Conservation (phyloP, 371 early-diverging fungal genomes). For the Enteropsectra breve region DNA sequence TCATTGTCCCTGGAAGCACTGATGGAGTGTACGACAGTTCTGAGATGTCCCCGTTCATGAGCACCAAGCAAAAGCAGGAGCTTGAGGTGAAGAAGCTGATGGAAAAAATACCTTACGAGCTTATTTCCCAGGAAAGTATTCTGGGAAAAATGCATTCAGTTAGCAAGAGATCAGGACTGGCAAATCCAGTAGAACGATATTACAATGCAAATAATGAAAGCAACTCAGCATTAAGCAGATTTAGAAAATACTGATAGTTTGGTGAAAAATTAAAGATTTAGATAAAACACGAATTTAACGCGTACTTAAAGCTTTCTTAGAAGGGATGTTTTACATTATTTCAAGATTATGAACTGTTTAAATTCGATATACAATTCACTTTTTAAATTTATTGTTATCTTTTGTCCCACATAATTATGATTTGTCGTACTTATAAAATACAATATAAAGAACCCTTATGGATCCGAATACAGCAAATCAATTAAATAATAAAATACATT, state of each 20-base stretch:
- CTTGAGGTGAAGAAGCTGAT: slow-evolving; percentile 76
- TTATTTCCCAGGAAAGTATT: slow-evolving; percentile 33
- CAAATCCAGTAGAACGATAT: neutral
- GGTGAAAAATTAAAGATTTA: no score
- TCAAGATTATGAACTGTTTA: no score
- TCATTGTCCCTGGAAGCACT: slow-evolving; percentile 83
- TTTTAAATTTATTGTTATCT: no score
- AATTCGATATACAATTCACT: no score
- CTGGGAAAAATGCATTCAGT: slow-evolving; percentile 1
- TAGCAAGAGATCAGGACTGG: neutral
- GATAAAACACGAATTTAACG: no score
- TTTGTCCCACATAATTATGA: no score
- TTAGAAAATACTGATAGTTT: neutral
- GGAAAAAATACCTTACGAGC: slow-evolving; percentile 67
- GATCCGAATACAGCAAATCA: no score
- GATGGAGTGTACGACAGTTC: slow-evolving; percentile 87
- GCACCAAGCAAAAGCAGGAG: slow-evolving; percentile 75
- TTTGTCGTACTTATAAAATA: no score
- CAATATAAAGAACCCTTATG: no score
- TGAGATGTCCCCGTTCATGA: slow-evolving; percentile 84
- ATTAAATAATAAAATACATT: no score
- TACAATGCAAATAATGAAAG: neutral
- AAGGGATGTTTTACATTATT: no score
- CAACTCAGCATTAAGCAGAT: neutral
- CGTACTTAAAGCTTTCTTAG: no score